Percentiles rank a stretch among this genome's conserved stretches.
Conservation (phyloP, 2,329 filamentous ascomycete genomes). For the Fusarium anguioides region DNA sequence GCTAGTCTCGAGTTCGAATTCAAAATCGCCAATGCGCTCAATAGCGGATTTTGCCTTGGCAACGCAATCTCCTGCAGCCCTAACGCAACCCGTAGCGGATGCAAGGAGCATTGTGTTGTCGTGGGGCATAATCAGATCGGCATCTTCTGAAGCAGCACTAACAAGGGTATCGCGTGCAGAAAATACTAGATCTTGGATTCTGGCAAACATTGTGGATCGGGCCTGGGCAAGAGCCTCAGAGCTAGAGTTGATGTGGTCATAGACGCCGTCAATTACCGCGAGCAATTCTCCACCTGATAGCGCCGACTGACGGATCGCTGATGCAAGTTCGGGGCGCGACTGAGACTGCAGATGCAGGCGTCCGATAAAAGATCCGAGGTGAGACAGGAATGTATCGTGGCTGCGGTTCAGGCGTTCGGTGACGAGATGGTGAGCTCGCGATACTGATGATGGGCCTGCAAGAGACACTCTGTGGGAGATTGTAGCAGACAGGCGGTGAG, state of each 20-base stretch:
- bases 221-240: constrained; percentile 74
- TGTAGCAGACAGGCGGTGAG: constrained; percentile 63
- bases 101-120: constrained; percentile 80
- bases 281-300: constrained; percentile 83
- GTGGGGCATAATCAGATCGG: constrained; percentile 82
- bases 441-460: constrained; percentile 71
- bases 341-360: constrained; percentile 91
- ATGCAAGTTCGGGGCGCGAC: constrained; percentile 83
- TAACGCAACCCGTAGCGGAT: constrained; percentile 88
- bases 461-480: constrained; percentile 82
- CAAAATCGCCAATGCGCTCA: constrained; percentile 90
- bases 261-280: constrained; percentile 83
- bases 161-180: constrained; percentile 83
- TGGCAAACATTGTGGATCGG: constrained; percentile 80
- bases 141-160: constrained; percentile 74
- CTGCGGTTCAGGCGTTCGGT: constrained; percentile 83
- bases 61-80: constrained; percentile 90
- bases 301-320: constrained; percentile 85
- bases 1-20: constrained; percentile 76
- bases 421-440: constrained; percentile 77
- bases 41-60: constrained; percentile 86
- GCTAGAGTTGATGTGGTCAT: constrained; percentile 77
- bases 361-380: constrained; percentile 93
- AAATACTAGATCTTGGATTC: constrained; percentile 82
- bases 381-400: constrained; percentile 90